A percentile compares a stretch with the other conserved stretches of the same genome.
Conservation (phyloP, 1,284 basidiomycete genomes). For the Rhizopogon hawkerae region DNA sequence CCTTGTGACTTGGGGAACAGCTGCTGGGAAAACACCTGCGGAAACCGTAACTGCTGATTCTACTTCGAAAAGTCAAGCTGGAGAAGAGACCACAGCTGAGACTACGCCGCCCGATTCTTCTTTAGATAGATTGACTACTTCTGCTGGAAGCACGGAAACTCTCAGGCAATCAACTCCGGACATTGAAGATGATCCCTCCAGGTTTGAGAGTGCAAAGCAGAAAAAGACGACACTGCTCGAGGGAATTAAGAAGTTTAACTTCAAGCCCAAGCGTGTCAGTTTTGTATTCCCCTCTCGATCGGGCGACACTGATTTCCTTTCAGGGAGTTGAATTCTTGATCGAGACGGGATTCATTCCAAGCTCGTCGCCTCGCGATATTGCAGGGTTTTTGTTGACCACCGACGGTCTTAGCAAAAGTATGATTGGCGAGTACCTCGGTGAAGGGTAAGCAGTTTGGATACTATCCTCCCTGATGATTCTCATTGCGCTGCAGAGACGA, state of each 20-base stretch:
- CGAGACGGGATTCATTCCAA: slow-evolving; percentile 84
- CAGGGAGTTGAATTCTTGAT: slow-evolving; percentile 87
- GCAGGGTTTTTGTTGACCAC: slow-evolving; percentile 84
- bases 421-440: slow-evolving; percentile 97
- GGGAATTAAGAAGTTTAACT: slow-evolving; percentile 97
- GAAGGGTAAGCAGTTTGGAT: slow-evolving; percentile 62
- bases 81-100: slow-evolving; percentile 46
- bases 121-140: slow-evolving; percentile 39
- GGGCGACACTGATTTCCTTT: slow-evolving; percentile 2
- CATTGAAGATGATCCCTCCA: slow-evolving; percentile 76
- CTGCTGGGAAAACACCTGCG: slow-evolving; percentile 40
- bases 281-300: neutral
- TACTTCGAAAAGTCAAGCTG: slow-evolving; percentile 36
- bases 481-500: slow-evolving; percentile 54
- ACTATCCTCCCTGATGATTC: neutral
- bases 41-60: slow-evolving; percentile 36
- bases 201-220: slow-evolving; percentile 94
- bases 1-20: slow-evolving; percentile 83
- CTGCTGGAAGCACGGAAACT: slow-evolving; percentile 40
- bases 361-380: slow-evolving; percentile 69
- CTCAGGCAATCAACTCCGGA: slow-evolving; percentile 69
- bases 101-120: slow-evolving; percentile 47
- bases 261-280: slow-evolving; percentile 85
- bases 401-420: slow-evolving; percentile 90
- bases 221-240: slow-evolving; percentile 94